A percentile compares a stretch with the other conserved stretches of the same genome.
These are phyloP conservation scores for Cucurbita moschata DNA, from an alignment of 306 rosid genomes.

Conservation along the genomic window DNA sequence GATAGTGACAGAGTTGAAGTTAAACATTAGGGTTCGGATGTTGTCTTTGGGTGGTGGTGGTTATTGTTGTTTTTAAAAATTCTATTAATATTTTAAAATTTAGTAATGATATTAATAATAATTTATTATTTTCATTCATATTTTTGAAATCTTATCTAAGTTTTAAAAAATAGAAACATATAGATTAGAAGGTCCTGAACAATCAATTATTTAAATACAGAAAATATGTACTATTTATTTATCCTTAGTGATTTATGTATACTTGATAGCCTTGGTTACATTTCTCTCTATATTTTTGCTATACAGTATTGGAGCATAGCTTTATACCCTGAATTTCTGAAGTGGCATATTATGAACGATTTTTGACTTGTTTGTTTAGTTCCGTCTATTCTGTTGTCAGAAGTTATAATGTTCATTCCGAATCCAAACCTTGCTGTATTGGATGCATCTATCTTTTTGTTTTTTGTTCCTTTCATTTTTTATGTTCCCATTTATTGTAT, in stretches of 20 bases:
- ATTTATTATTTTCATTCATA: not conserved
- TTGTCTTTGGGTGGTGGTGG: not conserved
- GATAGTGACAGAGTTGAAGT: not conserved
- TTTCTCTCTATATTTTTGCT: not conserved
- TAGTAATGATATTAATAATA: not conserved
- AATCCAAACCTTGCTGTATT: not conserved
- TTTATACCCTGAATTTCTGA: not conserved
- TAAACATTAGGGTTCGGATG: not conserved
- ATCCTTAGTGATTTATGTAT: not conserved
- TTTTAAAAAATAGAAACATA: not conserved
- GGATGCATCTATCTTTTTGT: not conserved
- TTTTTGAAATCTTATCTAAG: not conserved
- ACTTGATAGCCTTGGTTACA: not conserved
- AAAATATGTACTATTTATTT: not conserved
- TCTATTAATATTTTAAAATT: too few relatives aligned
- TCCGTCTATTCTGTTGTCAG: not conserved
- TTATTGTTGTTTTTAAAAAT: not conserved
- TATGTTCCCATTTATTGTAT: not conserved
- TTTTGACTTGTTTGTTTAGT: not conserved
- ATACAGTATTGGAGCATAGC: not conserved
- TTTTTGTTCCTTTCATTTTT: not conserved
- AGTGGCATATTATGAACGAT: not conserved
- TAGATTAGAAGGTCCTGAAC: not conserved
- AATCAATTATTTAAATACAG: not conserved
- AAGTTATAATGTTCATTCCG: not conserved